Evolutionary conservation across 2,329 filamentous ascomycete genomes (phyloP).

Genomic region (Claviceps pazoutovae): DNA sequence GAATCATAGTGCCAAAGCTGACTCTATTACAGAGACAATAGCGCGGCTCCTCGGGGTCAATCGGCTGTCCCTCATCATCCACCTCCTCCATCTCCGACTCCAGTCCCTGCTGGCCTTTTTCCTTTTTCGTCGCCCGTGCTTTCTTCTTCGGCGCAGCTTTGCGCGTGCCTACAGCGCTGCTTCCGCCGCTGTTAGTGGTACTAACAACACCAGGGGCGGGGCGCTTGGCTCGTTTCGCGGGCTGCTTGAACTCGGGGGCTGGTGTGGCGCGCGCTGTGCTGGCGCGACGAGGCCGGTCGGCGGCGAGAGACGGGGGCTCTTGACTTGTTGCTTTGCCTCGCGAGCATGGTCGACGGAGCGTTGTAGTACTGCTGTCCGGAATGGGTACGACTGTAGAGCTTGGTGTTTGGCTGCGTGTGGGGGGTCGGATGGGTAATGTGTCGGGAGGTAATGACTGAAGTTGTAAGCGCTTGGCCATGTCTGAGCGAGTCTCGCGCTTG

Average conservation of each 20-base stretch:
- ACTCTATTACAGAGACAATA: constrained; percentile 73
- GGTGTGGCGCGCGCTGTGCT: constrained; percentile 46
- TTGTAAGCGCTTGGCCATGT: constrained; percentile 28
- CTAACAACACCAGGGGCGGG: constrained; percentile 61
- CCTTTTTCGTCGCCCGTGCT: constrained; percentile 34
- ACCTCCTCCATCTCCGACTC: constrained; percentile 42
- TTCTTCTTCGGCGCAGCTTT: constrained; percentile 58
- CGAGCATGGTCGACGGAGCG: constrained; percentile 32
- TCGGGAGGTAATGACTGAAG: constrained; percentile 13
- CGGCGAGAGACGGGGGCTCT: constrained; percentile 36
- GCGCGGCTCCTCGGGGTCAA: constrained; percentile 60
- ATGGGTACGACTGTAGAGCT: constrained; percentile 15
- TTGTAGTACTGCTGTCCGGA: constrained; percentile 22
- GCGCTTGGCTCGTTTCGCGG: constrained; percentile 47
- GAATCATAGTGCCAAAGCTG: constrained; percentile 72
- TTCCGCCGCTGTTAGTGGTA: constrained; percentile 44
- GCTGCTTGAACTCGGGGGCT: constrained; percentile 31
- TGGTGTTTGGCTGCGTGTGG: constrained; percentile 22
- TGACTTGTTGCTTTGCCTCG: constrained; percentile 38
- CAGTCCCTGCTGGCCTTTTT: constrained; percentile 25
- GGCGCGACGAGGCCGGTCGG: constrained; percentile 39
- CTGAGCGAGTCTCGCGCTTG: constrained; percentile 33
- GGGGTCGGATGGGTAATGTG: constrained; percentile 11
- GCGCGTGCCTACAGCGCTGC: constrained; percentile 56
- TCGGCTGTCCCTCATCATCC: constrained; percentile 53